Conservation (phyloP, 2,329 filamentous ascomycete species). For the Mycosphaerella sp. region DNA sequence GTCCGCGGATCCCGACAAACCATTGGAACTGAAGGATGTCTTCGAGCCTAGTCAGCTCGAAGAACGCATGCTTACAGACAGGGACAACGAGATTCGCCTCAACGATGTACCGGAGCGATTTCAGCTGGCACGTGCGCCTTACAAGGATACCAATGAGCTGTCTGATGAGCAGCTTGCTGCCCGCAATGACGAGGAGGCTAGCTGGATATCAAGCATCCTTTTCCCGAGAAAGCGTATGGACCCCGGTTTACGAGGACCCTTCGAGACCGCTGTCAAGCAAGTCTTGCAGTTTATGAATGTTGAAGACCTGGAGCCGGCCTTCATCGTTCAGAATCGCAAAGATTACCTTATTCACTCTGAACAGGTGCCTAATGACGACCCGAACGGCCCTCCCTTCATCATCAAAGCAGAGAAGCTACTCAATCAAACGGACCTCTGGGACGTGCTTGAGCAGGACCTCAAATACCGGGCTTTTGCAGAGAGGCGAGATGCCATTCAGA, state of each 20-base stretch:
- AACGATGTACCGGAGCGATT: conserved; percentile 90
- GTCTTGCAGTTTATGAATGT: conserved; percentile 93
- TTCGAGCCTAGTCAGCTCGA: conserved; percentile 94
- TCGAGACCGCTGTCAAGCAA: conserved; percentile 81
- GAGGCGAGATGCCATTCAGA: conserved; percentile 76
- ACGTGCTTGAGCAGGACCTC: conserved; percentile 87
- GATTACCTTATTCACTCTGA: conserved; percentile 92
- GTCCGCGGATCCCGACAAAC: conserved; percentile 70
- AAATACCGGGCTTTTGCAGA: conserved; percentile 92
- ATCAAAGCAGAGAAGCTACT: conserved; percentile 79
- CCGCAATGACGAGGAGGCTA: conserved; percentile 70
- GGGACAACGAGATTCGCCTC: conserved; percentile 84
- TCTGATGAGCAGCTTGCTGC: conserved; percentile 64
- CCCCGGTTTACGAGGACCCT: conserved; percentile 68
- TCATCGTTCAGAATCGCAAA: conserved; percentile 96
- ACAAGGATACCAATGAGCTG: conserved; percentile 68
- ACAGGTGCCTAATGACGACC: conserved; percentile 62
- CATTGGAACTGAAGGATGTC: conserved; percentile 90
- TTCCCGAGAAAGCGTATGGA: conserved; percentile 74
- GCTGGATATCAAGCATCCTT: conserved; percentile 86
- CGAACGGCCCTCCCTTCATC: conserved; percentile 64
- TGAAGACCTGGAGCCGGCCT: conserved; percentile 91
- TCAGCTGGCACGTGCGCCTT: conserved; percentile 83
- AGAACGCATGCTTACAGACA: conserved; percentile 91
- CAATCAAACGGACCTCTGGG: conserved; percentile 90